Base-by-base conservation (phyloP, 2,329 filamentous ascomycete genomes). In the Metarhizium humberi region DNA sequence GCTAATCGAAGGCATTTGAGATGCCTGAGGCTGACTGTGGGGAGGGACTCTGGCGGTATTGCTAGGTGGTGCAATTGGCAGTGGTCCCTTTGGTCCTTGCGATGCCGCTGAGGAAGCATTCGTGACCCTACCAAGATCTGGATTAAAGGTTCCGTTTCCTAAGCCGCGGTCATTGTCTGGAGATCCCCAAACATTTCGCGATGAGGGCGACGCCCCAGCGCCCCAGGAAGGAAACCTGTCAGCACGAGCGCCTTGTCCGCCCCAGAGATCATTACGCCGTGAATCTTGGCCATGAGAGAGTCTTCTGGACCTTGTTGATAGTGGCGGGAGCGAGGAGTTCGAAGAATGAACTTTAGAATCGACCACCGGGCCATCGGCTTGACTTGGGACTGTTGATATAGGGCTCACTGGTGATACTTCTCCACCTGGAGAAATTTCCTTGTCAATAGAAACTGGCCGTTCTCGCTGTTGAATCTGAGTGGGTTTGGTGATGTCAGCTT, bases 71-170 rank as follows among this genome's bases (percentile, higher is more conserved):
- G 67, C 73, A 51, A 76, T 75, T 14, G 75, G 80, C 1, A 76
- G 71, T 1, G 78, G 79, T 11, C 73, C 71, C 50, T 70, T 61
- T 14, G 64, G 60, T 29, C 69, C 62, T 38, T 69, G 67, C 3
- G 71, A 56, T 64, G 70, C 55, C 62, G 68, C 51, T 10, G 60
- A 56, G 11, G 65, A 38, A 4, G 75, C 67, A 53, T 74, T 72
- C 13, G 78, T 70, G 18, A 77, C 67, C 48, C 75, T 74, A 32
- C 76, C 78, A 52, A 86, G 75, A 60, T 84, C 81, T 13, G 81
- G 77, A 55, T 80, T 83, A 63, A 92, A 92, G 0, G 87, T 90
- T 47, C 88, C 88, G 66, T 92, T 92, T 3, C 88, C 88, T 20
- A 92, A 82, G 11, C 82, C 84, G 54, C 84, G 79, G 60, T 88